Evolutionary conservation across 164 flowering plant genomes (phyloP), one percentile per base, ranked within the genome.

Genomic region (Malania oleifera): DNA sequence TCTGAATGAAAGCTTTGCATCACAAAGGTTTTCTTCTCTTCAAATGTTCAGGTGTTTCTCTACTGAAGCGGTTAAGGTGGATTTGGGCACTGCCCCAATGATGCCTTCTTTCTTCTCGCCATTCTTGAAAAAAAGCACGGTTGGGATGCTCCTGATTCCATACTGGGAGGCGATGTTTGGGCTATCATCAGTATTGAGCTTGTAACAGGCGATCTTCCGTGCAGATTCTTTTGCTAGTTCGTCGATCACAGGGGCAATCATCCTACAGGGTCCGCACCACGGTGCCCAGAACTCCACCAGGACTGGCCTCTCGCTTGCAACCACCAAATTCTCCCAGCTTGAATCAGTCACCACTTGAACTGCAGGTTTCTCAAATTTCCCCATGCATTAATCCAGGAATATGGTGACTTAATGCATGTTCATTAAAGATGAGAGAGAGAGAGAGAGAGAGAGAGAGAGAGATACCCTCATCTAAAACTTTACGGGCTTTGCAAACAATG

Each of bases 261-360:
- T 84, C 61, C 85, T 48, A 47, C 96, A 88, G 1, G 96, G 96
- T n/a, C 91, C 96, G 48, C 96, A 88, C 91, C 96, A 88, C n/a
- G 91, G 89, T 27, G 96, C 96, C 91, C 91, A 88, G 48, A 88
- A 88, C 63, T 88, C 91, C 22, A 87, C 89, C 28, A 87, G 70
- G 3, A 77, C 89, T 4, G 86, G 89, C 8, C 8, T 72, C 24
- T 71, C 65, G 34, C 71, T 75, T 14, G 40, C 72, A 0, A 85
- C 54, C 7, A 88, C 92, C 9, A 57, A 67, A 0, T 52, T 55
- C 2, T 72, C 57, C 96, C 96, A 88, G 67, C 59, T 75, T 37
- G 75, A 38, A 38, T 81, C 91, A 18, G 83, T 83, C 53, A 75
- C 85, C 47, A 55, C 85, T 57, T 65, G 51, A 34, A 82, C 91